Conservation (phyloP, 2,329 filamentous ascomycete species). For the Ascochyta pisi region DNA sequence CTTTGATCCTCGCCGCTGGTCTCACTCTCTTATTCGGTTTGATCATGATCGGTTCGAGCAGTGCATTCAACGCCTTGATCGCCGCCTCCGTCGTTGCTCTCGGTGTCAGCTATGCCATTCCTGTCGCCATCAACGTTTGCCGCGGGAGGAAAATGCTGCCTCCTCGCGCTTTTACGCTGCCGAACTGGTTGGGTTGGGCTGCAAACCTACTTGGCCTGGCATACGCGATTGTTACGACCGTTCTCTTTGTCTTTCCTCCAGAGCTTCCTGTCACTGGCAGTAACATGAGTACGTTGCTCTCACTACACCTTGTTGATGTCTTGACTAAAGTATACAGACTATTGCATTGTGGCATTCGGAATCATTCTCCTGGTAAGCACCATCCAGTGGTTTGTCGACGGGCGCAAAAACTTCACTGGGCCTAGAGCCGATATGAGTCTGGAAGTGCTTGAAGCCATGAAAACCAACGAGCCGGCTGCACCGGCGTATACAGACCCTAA, state of each 20-base stretch:
- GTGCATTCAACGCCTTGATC: constrained; percentile 75
- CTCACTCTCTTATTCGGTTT: constrained; percentile 72
- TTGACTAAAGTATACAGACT: constrained; percentile 46
- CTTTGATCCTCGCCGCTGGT: constrained; percentile 65
- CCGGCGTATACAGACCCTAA: constrained; percentile 65
- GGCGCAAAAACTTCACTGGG: constrained; percentile 66
- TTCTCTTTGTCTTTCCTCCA: constrained; percentile 78
- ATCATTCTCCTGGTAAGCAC: constrained; percentile 64
- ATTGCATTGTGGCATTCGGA: constrained; percentile 64
- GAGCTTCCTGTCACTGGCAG: constrained; percentile 66
- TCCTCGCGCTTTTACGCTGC: constrained; percentile 63
- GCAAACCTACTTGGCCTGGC: constrained; percentile 66
- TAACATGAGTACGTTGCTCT: constrained; percentile 68
- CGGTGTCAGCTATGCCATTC: constrained; percentile 76
- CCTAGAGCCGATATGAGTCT: constrained; percentile 52
- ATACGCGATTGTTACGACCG: constrained; percentile 74
- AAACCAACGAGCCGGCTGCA: constrained; percentile 26
- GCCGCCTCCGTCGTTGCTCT: constrained; percentile 75
- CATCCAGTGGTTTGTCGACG: constrained; percentile 67
- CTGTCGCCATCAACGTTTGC: constrained; percentile 72
- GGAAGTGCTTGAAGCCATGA: constrained; percentile 50
- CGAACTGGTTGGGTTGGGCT: constrained; percentile 63
- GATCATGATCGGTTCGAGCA: constrained; percentile 71
- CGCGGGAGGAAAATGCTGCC: constrained; percentile 72
- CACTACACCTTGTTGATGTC: neutral